Evolutionary conservation across 768 basidiomycete genomes (phyloP).

Genomic region (Tylopilus balloui): DNA sequence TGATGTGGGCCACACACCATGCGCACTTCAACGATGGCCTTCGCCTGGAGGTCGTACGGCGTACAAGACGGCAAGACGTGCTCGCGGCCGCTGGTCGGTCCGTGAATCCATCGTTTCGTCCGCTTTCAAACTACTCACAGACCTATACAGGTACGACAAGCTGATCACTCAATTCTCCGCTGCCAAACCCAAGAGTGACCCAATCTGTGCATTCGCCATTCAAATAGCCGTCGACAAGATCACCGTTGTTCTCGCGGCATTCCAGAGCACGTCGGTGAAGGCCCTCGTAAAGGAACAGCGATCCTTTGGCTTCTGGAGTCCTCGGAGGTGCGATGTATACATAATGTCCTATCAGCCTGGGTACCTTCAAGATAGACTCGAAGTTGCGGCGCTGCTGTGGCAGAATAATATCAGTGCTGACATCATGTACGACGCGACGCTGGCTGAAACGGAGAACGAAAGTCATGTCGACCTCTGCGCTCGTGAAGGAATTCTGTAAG

Average conservation of each 20-base stretch:
- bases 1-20: conserved; percentile 67
- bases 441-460: conserved; percentile 60
- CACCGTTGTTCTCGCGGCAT: conserved; percentile 59
- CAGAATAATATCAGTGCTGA: conserved; percentile 79
- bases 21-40: conserved; percentile 69
- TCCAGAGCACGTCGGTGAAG: conserved; percentile 62
- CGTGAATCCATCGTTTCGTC: conserved; percentile 10
- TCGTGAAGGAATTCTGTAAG: conserved; percentile 82
- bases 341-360: conserved; percentile 76
- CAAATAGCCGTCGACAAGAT: conserved; percentile 82
- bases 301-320: conserved; percentile 87
- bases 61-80: conserved; percentile 61
- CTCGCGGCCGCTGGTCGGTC: conserved; percentile 82
- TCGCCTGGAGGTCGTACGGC: conserved; percentile 68
- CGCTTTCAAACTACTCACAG: neutral
- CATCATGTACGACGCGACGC: conserved; percentile 77
- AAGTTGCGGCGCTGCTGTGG: conserved; percentile 75
- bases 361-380: conserved; percentile 70
- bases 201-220: conserved; percentile 63
- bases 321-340: conserved; percentile 85
- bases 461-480: conserved; percentile 61
- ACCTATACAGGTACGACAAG: conserved; percentile 57
- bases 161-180: conserved; percentile 59
- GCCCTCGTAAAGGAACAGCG: conserved; percentile 70
- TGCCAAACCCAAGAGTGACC: conserved; percentile 48